Conservation (phyloP, 345 rosid genomes). For the Salix dunnii region DNA sequence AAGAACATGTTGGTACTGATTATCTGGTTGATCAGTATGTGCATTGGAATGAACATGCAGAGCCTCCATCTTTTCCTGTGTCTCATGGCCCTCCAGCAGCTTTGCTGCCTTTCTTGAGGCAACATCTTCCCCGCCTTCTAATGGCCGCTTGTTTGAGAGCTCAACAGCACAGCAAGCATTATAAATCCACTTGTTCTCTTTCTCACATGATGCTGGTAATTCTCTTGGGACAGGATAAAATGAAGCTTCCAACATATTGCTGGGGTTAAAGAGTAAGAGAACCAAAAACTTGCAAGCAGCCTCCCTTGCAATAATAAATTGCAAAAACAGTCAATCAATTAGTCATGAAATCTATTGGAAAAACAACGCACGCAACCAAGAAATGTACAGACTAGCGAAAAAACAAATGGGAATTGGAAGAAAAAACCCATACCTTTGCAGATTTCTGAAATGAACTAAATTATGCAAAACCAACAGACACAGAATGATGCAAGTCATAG, state of each 20-base stretch:
- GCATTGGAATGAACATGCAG: neutral
- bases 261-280: neutral
- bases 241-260: slow-evolving; percentile 55
- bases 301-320: neutral
- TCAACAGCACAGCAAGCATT: slow-evolving; percentile 35
- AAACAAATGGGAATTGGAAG: neutral
- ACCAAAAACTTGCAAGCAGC: neutral
- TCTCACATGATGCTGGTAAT: slow-evolving; percentile 43
- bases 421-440: neutral
- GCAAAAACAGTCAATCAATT: neutral
- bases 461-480: neutral
- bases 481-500: neutral
- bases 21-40: neutral
- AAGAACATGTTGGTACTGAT: neutral
- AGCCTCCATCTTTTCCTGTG: slow-evolving; percentile 4
- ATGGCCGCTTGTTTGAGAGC: slow-evolving; percentile 31
- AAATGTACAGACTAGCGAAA: neutral
- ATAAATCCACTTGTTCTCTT: slow-evolving; percentile 46
- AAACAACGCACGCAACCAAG: neutral
- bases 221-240: slow-evolving; percentile 40
- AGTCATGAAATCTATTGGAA: neutral
- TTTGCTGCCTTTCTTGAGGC: slow-evolving; percentile 29
- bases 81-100: slow-evolving; percentile 7
- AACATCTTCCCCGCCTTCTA: slow-evolving; percentile 26
- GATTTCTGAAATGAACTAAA: neutral